These are phyloP conservation scores for Ormosia emarginata DNA, from an alignment of 306 rosid species.

Conservation along the genomic window DNA sequence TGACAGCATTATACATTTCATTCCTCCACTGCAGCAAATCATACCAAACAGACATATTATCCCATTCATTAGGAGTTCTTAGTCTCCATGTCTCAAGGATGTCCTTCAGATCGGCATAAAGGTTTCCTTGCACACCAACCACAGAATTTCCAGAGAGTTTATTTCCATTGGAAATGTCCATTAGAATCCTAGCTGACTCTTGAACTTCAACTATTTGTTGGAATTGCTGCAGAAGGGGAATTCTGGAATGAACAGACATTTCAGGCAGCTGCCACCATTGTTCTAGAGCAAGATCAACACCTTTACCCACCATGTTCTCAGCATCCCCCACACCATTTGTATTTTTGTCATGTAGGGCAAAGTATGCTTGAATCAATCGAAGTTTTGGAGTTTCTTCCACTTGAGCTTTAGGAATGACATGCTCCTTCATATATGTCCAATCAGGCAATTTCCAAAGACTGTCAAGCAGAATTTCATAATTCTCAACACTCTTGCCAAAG, in stretches of 20 bases:
- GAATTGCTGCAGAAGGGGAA: slow-evolving; percentile 97
- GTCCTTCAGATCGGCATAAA: slow-evolving; percentile 96
- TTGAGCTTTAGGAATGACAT: slow-evolving; percentile 96
- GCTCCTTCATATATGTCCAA: slow-evolving; percentile 96
- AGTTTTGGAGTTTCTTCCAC: slow-evolving; percentile 98
- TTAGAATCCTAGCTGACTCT: slow-evolving; percentile 76
- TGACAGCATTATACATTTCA: slow-evolving; percentile 92
- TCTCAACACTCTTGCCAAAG: slow-evolving; percentile 92
- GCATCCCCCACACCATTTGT: slow-evolving; percentile 93
- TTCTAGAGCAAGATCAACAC: slow-evolving; percentile 93
- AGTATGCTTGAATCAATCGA: slow-evolving; percentile 82
- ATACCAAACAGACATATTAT: slow-evolving; percentile 95
- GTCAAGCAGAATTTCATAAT: slow-evolving; percentile 91
- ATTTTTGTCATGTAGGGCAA: slow-evolving; percentile 86
- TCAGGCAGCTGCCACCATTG: slow-evolving; percentile 99
- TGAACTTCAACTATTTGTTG: slow-evolving; percentile 99
- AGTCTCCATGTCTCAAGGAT: slow-evolving; percentile 99
- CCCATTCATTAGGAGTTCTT: slow-evolving; percentile 99
- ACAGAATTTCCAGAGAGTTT: slow-evolving; percentile 68
- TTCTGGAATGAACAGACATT: slow-evolving; percentile 95
- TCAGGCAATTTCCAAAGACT: slow-evolving; percentile 97
- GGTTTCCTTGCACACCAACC: slow-evolving; percentile 83
- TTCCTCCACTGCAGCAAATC: slow-evolving; percentile 99
- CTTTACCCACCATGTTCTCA: slow-evolving; percentile 84
- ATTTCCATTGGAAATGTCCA: slow-evolving; percentile 88